phyloP scores from a whole-genome alignment of 2,329 filamentous ascomycete species.

The Arthrobotrys entomopaga region DNA sequence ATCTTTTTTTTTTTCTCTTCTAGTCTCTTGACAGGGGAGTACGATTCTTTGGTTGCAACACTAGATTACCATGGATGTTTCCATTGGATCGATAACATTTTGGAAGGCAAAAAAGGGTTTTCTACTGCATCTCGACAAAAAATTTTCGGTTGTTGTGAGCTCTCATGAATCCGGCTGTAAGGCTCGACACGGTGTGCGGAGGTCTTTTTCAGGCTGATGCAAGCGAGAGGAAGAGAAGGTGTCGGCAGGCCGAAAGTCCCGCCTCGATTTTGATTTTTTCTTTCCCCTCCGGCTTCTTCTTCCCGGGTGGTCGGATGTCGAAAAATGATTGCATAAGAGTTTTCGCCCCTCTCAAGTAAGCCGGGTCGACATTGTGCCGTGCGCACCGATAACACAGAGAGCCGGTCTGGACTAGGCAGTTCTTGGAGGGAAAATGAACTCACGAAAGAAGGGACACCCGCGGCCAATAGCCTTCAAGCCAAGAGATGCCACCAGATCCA shows the following conservation, averaged over 20 bases:
- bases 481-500: conserved; percentile 47
- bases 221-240: conserved; percentile 39
- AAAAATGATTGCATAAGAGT: conserved; percentile 50
- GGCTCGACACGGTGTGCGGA: conserved; percentile 40
- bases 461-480: conserved; percentile 38
- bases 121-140: conserved; percentile 2
- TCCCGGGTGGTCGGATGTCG: conserved; percentile 51
- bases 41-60: conserved; percentile 16
- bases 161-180: conserved; percentile 47
- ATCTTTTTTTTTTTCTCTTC: conserved; percentile 1
- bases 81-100: conserved; percentile 3
- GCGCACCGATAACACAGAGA: conserved; percentile 50
- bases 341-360: conserved; percentile 34
- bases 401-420: conserved; percentile 44
- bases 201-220: conserved; percentile 38
- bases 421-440: conserved; percentile 34
- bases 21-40: conserved; percentile 16
- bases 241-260: conserved; percentile 54
- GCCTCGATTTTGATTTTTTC: conserved; percentile 42
- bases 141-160: conserved; percentile 36
- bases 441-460: conserved; percentile 32
- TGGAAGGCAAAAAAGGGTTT: too few species aligned
- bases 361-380: conserved; percentile 54
- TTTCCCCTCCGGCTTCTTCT: conserved; percentile 23
- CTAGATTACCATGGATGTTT: not conserved